Base-by-base conservation (phyloP, 371 early-diverging fungal genomes). In the Mucor saturninus region DNA sequence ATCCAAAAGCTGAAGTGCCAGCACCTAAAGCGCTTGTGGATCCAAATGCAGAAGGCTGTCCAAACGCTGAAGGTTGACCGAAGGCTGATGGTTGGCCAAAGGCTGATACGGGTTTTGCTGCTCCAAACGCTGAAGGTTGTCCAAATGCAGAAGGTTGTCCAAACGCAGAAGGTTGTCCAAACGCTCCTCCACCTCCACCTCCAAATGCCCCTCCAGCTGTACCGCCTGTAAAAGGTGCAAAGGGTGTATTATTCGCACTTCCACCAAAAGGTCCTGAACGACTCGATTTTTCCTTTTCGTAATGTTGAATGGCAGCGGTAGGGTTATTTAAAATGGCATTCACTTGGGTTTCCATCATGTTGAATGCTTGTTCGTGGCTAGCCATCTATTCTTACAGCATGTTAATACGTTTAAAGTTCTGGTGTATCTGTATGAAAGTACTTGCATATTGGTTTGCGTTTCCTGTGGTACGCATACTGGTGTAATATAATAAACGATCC, bases 401-500 rank as follows among this genome's bases (percentile, higher is more conserved):
- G 21, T 21, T 21, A 21, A 21, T 21, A 21, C 21, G 21, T 21
- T 21, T 21, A 21, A 21, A 21, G 21, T 21, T 21, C 21, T 21
- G 21, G 21, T 21, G 21, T 21, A 21, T 21, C 21, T 21, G 21
- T 21, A 21, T 21, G 21, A 21, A 21, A 30, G 42, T 40, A 61
- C 79, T 57, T 73, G 75, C 83, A 67, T 75, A 80, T 79, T 75
- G 77, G 50, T 21, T 65, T 4, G 59, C 55, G 40, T 69, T 74
- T 39, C 79, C 79, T 26, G 61, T 60, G 5, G 67, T 64, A 8
- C 72, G 61, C 74, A 73, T 75, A 15, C 74, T 65, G 21, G 59
- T 62, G 59, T 85, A 86, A 59, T 78, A 88, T 52, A 70, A 68
- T 30, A 81, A 58, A 14, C 88, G 79, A 61, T 85, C 81, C 57